These are phyloP conservation scores for Lentinula edodes DNA, from an alignment of 768 basidiomycete species.

Conservation along the genomic window DNA sequence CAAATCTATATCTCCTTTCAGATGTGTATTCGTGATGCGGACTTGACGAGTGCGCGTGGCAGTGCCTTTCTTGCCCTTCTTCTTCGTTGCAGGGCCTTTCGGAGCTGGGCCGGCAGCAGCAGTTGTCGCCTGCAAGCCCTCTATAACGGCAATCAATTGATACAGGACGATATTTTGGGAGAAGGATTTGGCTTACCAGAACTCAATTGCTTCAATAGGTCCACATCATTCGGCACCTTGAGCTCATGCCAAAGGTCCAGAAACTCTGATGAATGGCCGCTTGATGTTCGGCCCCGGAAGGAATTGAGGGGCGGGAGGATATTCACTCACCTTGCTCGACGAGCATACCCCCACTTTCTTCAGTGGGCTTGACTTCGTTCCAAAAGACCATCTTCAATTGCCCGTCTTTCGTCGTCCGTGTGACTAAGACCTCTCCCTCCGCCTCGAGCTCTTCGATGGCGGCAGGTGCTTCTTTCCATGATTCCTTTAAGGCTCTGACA, in stretches of 20 bases:
- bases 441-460: slow-evolving; percentile 88
- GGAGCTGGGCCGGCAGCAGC: slow-evolving; percentile 51
- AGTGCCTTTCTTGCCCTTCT: slow-evolving; percentile 80
- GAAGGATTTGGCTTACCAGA: slow-evolving; percentile 42
- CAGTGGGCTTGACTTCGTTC: slow-evolving; percentile 81
- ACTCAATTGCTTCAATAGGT: slow-evolving; percentile 70
- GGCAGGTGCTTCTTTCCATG: slow-evolving; percentile 82
- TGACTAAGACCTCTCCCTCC: slow-evolving; percentile 86
- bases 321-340: slow-evolving; percentile 69
- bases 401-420: slow-evolving; percentile 77
- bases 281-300: not conserved
- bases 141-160: slow-evolving; percentile 26
- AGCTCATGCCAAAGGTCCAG: slow-evolving; percentile 81
- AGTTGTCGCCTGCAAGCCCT: slow-evolving; percentile 77
- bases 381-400: slow-evolving; percentile 83
- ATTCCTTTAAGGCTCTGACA: slow-evolving; percentile 80
- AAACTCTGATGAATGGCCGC: slow-evolving; percentile 54
- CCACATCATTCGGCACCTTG: slow-evolving; percentile 81
- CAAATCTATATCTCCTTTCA: slow-evolving; percentile 83
- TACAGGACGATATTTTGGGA: slow-evolving; percentile 1
- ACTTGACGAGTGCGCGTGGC: slow-evolving; percentile 70
- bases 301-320: not conserved
- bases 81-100: slow-evolving; percentile 50
- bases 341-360: slow-evolving; percentile 61
- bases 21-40: slow-evolving; percentile 84